Evolutionary conservation across 192 early-diverging fungal genomes (phyloP), one percentile per base, ranked within the genome.

Genomic region (Coemansia sp.): DNA sequence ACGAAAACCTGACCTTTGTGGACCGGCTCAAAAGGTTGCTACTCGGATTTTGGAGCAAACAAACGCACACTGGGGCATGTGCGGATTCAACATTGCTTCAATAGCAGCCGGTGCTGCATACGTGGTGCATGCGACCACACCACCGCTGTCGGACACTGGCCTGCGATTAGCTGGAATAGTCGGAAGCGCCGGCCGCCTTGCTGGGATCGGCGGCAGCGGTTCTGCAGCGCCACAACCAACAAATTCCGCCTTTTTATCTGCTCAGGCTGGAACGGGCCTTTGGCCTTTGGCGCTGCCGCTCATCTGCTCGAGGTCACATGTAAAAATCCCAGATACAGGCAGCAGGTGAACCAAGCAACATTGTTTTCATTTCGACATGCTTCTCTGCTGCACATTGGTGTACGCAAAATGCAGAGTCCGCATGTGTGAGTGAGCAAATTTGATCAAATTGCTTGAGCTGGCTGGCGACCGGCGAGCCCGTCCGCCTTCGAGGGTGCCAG

Each of bases 251-350:
- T n/a, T n/a, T 14, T 38, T 16, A 16, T 38, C 35, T 38, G 35
- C 35, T 38, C 35, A 38, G 35, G 35, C 35, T 16, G 11, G 35
- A 38, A 16, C 35, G n/a, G 14, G 14, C 35, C n/a, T n/a, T n/a
- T n/a, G n/a, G n/a, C n/a, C n/a, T n/a, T n/a, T n/a, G n/a, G n/a
- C n/a, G n/a, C n/a, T n/a, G n/a, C n/a, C n/a, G n/a, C n/a, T n/a
- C n/a, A n/a, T n/a, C n/a, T n/a, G n/a, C n/a, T n/a, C 33, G 27
- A 31, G 38, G 40, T 45, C 55, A 28, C 29, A 24, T 45, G 42
- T 45, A 40, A 40, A 45, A 57, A 57, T 57, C 55, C 55, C 43
- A 33, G 32, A 29, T 44, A 31, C 21, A 32, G n/a, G 27, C 28
- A 19, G 28, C 24, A 32, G 51, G 24, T n/a, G n/a, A n/a, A n/a